Percentiles rank a stretch among this genome's conserved stretches.
Evolutionary conservation across 2,329 filamentous ascomycete species (phyloP).

Genomic region (Nemania bipapillata): DNA sequence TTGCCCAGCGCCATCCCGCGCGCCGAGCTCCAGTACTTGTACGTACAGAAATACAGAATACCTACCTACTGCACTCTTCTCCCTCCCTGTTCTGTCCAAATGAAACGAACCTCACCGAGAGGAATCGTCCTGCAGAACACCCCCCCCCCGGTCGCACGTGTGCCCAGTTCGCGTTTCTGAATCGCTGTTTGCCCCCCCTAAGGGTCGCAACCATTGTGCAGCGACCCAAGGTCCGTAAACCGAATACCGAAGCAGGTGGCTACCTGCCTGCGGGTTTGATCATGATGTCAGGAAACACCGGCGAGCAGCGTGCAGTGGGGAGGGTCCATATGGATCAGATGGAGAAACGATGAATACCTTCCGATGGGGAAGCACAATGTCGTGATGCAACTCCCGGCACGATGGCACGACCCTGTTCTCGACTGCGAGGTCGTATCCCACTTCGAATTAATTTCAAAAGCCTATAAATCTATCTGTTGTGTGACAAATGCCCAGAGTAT

Average conservation of each 20-base stretch:
- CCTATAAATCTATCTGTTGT: constrained; percentile 22
- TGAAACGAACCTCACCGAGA: constrained; percentile 30
- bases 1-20: constrained; percentile 25
- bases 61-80: too few species aligned
- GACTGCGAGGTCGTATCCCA: constrained; percentile 7
- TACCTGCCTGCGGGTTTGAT: constrained; percentile 9
- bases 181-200: constrained; percentile 14
- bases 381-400: constrained; percentile 29
- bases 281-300: constrained; percentile 12
- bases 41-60: too few species aligned
- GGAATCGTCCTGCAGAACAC: constrained; percentile 32
- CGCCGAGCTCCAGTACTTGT: constrained; percentile 20
- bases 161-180: constrained; percentile 31
- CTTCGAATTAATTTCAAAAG: constrained; percentile 27
- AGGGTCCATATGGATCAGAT: constrained; percentile 3
- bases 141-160: constrained; percentile 37
- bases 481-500: constrained; percentile 27
- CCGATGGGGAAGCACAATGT: constrained; percentile 21
- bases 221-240: constrained; percentile 9
- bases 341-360: constrained; percentile 11
- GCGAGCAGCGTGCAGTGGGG: constrained; percentile 4
- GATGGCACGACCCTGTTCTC: constrained; percentile 28
- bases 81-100: too few species aligned
- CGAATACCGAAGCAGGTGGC: constrained; percentile 6
- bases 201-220: constrained; percentile 6